Conservation (phyloP, 805 yeast genomes). For the Huiozyma sinensis region DNA sequence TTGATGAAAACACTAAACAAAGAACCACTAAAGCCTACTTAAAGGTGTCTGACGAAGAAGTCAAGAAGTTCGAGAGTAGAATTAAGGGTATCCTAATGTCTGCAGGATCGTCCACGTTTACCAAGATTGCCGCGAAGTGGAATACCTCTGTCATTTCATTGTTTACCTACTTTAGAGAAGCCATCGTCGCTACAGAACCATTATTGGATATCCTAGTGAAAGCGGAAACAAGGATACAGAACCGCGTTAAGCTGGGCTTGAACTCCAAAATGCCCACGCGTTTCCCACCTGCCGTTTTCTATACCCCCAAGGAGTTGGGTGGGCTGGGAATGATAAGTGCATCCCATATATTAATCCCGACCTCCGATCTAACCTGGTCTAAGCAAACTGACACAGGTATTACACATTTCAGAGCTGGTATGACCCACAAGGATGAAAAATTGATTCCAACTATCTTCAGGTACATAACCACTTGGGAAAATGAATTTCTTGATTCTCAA, state of each 20-base stretch:
- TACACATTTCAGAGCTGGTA: conserved; percentile 88
- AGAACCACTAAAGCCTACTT: conserved; percentile 81
- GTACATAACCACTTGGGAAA: conserved; percentile 92
- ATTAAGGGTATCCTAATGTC: conserved; percentile 88
- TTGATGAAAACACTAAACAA: conserved; percentile 61
- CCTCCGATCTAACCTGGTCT: conserved; percentile 85
- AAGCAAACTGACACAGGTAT: conserved; percentile 90
- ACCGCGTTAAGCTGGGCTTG: conserved; percentile 85
- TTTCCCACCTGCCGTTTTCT: conserved; percentile 97
- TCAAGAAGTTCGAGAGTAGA: conserved; percentile 69
- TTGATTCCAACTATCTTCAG: conserved; percentile 88
- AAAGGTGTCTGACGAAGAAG: conserved; percentile 72
- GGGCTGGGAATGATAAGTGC: conserved; percentile 98
- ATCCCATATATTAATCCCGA: conserved; percentile 88
- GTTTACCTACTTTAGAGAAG: conserved; percentile 87
- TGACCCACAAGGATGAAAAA: conserved; percentile 71
- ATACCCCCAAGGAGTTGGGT: conserved; percentile 94
- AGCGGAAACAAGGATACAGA: conserved; percentile 88
- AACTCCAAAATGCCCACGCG: conserved; percentile 98
- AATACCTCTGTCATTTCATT: conserved; percentile 80
- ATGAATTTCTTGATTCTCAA: conserved; percentile 87
- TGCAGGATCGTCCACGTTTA: conserved; percentile 90
- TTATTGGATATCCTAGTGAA: conserved; percentile 75
- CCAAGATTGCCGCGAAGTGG: conserved; percentile 93
- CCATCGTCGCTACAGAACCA: conserved; percentile 71